Conservation (phyloP, 352 stramenopile species). For the Stephanocyclus meneghinianus region DNA sequence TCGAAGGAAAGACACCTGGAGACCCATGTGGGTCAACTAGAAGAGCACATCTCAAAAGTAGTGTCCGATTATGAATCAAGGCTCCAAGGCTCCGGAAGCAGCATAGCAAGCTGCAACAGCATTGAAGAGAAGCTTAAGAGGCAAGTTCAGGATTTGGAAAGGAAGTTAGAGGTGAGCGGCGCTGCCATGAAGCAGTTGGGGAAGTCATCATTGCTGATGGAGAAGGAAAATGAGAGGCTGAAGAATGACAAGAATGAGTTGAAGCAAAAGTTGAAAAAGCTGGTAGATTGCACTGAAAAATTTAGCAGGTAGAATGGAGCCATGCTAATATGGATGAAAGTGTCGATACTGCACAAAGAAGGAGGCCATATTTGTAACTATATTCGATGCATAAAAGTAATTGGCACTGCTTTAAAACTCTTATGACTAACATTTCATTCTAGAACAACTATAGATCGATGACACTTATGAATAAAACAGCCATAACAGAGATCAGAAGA, state of each 20-base stretch:
- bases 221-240: constrained; percentile 50
- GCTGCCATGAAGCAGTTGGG: constrained; percentile 52
- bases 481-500: no score
- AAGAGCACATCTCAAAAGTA: constrained; percentile 46
- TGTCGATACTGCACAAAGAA: background rate
- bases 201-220: constrained; percentile 49
- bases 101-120: constrained; percentile 22
- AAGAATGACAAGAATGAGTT: constrained; percentile 51
- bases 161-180: constrained; percentile 49
- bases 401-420: no score
- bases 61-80: constrained; percentile 36
- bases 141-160: constrained; percentile 44
- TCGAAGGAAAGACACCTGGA: constrained; percentile 50
- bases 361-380: background rate
- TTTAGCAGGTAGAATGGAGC: constrained; percentile 4
- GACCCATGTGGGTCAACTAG: constrained; percentile 40
- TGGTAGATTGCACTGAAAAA: constrained; percentile 50
- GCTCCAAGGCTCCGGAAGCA: constrained; percentile 26
- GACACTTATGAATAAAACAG: no score
- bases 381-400: background rate
- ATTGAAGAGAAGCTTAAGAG: constrained; percentile 31
- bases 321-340: background rate
- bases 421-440: no score
- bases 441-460: background rate
- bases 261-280: constrained; percentile 48